These are phyloP conservation scores for Pseudogymnoascus sp. DNA, from an alignment of 2,329 filamentous ascomycete species.

Conservation along the genomic window DNA sequence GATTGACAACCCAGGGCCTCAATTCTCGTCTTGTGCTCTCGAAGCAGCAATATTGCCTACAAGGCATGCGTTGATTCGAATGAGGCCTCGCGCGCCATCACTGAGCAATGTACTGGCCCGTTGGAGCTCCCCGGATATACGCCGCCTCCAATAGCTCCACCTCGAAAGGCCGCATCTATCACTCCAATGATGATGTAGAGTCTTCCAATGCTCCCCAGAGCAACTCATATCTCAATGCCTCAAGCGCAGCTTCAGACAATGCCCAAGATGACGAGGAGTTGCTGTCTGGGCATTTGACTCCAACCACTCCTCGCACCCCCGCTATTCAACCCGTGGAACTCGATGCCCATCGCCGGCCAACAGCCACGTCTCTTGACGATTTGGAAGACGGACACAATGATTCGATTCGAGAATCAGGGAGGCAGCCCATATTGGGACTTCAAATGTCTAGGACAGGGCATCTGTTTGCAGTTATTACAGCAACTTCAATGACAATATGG, in stretches of 20 bases:
- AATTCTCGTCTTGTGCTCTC: slow-evolving; percentile 5
- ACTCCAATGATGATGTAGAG: slow-evolving; percentile 55
- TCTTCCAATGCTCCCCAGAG: slow-evolving; percentile 30
- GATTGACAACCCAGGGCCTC: not conserved
- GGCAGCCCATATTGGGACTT: slow-evolving; percentile 64
- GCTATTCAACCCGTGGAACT: slow-evolving; percentile 52
- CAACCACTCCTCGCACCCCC: slow-evolving; percentile 45
- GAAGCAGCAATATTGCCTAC: slow-evolving; percentile 17
- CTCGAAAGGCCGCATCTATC: slow-evolving; percentile 40
- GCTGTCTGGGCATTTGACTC: slow-evolving; percentile 18
- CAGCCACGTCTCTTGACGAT: slow-evolving; percentile 14
- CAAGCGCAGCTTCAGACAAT: slow-evolving; percentile 21
- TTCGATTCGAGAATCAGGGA: slow-evolving; percentile 24
- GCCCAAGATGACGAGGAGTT: slow-evolving; percentile 19
- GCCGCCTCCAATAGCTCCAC: slow-evolving; percentile 62
- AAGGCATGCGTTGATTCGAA: slow-evolving; percentile 29
- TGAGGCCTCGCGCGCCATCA: slow-evolving; percentile 25
- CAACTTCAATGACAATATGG: slow-evolving; percentile 85
- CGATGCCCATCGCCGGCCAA: slow-evolving; percentile 31
- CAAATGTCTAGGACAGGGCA: slow-evolving; percentile 72
- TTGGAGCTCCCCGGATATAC: slow-evolving; percentile 76
- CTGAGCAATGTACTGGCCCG: slow-evolving; percentile 78
- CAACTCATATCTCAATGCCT: slow-evolving; percentile 24
- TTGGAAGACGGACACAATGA: slow-evolving; percentile 14
- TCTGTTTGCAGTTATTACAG: slow-evolving; percentile 79